These are phyloP conservation scores for Diaporthe sp. DNA, from an alignment of 2,329 filamentous ascomycete genomes.

Conservation along the genomic window DNA sequence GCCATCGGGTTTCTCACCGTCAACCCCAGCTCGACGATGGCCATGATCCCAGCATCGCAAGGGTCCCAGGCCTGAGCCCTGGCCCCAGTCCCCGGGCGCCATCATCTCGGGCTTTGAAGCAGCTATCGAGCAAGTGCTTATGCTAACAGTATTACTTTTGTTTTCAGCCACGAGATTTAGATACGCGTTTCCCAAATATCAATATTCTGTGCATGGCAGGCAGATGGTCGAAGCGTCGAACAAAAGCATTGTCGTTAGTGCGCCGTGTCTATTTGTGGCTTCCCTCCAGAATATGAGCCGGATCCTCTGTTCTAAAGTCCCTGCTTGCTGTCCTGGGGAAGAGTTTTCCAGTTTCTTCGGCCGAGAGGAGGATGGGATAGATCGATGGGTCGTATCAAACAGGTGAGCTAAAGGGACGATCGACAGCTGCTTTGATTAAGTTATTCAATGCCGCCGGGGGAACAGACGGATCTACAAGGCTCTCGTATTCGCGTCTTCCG, in stretches of 20 bases:
- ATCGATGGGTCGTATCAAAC: not conserved
- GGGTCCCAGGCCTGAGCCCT: not conserved
- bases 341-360: not conserved
- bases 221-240: no score
- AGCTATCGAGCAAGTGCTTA: not conserved
- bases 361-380: no score
- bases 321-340: not conserved
- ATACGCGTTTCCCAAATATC: not conserved
- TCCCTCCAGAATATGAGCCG: not conserved
- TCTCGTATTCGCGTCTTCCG: not conserved
- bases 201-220: no score
- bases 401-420: not conserved
- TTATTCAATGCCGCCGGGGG: not conserved
- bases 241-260: not conserved
- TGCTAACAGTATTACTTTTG: not conserved
- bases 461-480: slow-evolving; percentile 7
- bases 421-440: not conserved
- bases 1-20: not conserved
- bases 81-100: not conserved
- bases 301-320: no score
- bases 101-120: not conserved
- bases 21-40: not conserved
- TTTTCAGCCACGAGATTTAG: not conserved
- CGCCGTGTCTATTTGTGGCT: no score
- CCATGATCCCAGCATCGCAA: not conserved